These are phyloP conservation scores for Aegilops sharonensis DNA, from an alignment of 176 grass and related monocot genomes.

Conservation along the genomic window DNA sequence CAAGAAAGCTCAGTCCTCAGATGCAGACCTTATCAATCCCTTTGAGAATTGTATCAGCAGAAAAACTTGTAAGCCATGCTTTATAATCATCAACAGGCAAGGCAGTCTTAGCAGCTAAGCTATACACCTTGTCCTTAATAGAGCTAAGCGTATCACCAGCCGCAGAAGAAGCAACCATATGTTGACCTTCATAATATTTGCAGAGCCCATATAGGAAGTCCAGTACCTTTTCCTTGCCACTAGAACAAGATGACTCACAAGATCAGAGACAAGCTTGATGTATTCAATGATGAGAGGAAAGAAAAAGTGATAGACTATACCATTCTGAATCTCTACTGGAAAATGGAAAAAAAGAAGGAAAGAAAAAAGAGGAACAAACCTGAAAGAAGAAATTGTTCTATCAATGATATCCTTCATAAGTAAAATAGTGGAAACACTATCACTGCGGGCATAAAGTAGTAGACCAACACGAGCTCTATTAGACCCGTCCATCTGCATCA, in stretches of 20 bases:
- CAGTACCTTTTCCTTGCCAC: slow-evolving; percentile 72
- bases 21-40: slow-evolving; percentile 71
- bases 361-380: slow-evolving; percentile 43
- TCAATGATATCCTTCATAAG: slow-evolving; percentile 75
- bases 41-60: slow-evolving; percentile 53
- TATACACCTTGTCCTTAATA: slow-evolving; percentile 70
- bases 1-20: slow-evolving; percentile 20
- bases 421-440: slow-evolving; percentile 49
- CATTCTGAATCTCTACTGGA: not conserved
- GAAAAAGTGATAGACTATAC: not conserved
- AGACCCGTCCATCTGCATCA: slow-evolving; percentile 62
- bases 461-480: slow-evolving; percentile 81
- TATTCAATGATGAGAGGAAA: slow-evolving; percentile 20
- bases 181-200: slow-evolving; percentile 72
- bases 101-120: slow-evolving; percentile 63
- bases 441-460: slow-evolving; percentile 53
- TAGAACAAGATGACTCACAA: slow-evolving; percentile 45
- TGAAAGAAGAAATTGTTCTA: slow-evolving; percentile 71
- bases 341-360: slow-evolving; percentile 3
- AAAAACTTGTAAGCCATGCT: slow-evolving; percentile 63
- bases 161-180: slow-evolving; percentile 36
- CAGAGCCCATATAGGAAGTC: slow-evolving; percentile 74
- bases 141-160: slow-evolving; percentile 43
- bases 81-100: slow-evolving; percentile 75
- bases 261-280: slow-evolving; percentile 12